Conservation (phyloP, 495 filamentous ascomycete genomes). For the Talaromyces ruber region DNA sequence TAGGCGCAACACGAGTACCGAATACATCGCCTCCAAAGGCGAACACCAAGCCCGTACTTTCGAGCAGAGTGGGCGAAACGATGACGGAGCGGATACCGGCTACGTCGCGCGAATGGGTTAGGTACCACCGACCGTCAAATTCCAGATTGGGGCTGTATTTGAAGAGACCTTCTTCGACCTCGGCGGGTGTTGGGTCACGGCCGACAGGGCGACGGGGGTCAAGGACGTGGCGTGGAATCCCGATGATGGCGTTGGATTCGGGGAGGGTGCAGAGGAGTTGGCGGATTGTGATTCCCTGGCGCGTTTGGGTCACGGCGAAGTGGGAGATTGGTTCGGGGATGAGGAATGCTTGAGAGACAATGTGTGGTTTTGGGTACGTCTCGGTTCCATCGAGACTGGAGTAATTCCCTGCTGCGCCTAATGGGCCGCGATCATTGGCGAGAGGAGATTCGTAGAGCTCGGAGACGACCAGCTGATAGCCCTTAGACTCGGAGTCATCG, state of each 20-base stretch:
- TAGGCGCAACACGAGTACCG: constrained; percentile 75
- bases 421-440: constrained; percentile 76
- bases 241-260: constrained; percentile 59
- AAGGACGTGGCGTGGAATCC: constrained; percentile 67
- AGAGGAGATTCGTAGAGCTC: constrained; percentile 83
- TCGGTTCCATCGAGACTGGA: constrained; percentile 57
- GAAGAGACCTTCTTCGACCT: constrained; percentile 76
- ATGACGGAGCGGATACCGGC: constrained; percentile 65
- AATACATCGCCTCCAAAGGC: constrained; percentile 85
- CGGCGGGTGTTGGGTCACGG: constrained; percentile 69
- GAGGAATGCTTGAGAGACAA: constrained; percentile 70
- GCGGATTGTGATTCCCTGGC: constrained; percentile 84
- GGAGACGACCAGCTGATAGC: constrained; percentile 78
- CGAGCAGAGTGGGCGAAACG: constrained; percentile 67
- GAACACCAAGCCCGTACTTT: constrained; percentile 87
- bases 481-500: constrained; percentile 53
- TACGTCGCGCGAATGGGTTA: constrained; percentile 79
- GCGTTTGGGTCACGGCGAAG: constrained; percentile 77
- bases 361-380: constrained; percentile 48
- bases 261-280: constrained; percentile 73
- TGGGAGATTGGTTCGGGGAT: constrained; percentile 67
- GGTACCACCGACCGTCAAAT: constrained; percentile 71
- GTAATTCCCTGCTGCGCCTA: constrained; percentile 59
- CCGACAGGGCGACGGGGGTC: constrained; percentile 85
- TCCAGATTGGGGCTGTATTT: constrained; percentile 69